These are phyloP conservation scores for Pyrus betulifolia DNA, from an alignment of 306 rosid species.

Conservation along the genomic window DNA sequence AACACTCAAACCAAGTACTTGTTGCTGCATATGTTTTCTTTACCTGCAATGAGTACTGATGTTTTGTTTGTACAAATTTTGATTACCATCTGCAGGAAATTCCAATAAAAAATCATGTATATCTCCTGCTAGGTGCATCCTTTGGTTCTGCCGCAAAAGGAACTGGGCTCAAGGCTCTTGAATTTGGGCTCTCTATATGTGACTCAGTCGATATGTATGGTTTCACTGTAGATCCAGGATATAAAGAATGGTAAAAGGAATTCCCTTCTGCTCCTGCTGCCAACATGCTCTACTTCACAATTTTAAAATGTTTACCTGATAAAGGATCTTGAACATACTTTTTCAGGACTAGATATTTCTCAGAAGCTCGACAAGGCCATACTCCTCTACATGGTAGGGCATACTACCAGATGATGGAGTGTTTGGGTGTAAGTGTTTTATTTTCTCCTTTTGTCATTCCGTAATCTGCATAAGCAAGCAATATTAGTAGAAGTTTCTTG, in stretches of 20 bases:
- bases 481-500: not conserved
- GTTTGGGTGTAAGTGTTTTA: slow-evolving; percentile 78
- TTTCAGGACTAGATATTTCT: slow-evolving; percentile 93
- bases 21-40: not conserved
- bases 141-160: slow-evolving; percentile 99
- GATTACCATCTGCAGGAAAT: slow-evolving; percentile 62
- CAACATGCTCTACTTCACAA: slow-evolving; percentile 1
- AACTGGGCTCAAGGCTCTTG: slow-evolving; percentile 98
- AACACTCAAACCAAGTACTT: not conserved
- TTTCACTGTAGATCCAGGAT: slow-evolving; percentile 97
- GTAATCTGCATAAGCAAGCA: not conserved
- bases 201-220: slow-evolving; percentile 98
- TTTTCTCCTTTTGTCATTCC: not conserved
- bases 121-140: slow-evolving; percentile 93
- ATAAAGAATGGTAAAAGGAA: slow-evolving; percentile 76
- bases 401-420: slow-evolving; percentile 97
- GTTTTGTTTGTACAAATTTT: slow-evolving; percentile 8
- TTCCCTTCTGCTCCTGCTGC: slow-evolving; percentile 2
- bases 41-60: not conserved
- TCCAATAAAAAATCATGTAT: slow-evolving; percentile 81
- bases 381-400: slow-evolving; percentile 97
- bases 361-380: slow-evolving; percentile 96
- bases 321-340: slow-evolving; percentile 1
- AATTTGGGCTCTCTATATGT: slow-evolving; percentile 87
- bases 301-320: slow-evolving; percentile 15